Evolutionary conservation across 2,329 filamentous ascomycete genomes (phyloP).

Genomic region (Penicillium psychrosexuale): DNA sequence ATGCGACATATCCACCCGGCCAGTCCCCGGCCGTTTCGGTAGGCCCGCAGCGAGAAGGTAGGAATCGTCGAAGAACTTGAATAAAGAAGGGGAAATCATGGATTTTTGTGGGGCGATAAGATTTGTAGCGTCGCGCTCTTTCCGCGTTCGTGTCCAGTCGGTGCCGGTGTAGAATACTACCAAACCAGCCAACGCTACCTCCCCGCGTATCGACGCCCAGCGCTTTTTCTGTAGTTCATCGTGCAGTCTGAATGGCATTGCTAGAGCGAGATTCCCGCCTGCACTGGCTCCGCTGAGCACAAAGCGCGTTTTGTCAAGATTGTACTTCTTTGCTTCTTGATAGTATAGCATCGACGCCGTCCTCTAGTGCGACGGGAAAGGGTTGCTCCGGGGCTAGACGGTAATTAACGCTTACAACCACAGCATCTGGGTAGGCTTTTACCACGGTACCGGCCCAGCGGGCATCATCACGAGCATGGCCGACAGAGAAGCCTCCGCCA

Average conservation of each 20-base stretch:
- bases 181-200: conserved; percentile 8
- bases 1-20: conserved; percentile 17
- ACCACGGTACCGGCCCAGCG: conserved; percentile 17
- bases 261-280: conserved; percentile 19
- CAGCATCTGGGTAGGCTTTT: conserved; percentile 10
- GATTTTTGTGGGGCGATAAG: conserved; percentile 10
- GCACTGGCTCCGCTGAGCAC: conserved; percentile 17
- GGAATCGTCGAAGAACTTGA: conserved; percentile 18
- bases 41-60: conserved; percentile 12
- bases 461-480: conserved; percentile 17
- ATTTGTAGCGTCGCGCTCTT: conserved; percentile 17
- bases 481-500: conserved; percentile 22
- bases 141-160: conserved; percentile 17
- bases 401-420: conserved; percentile 26
- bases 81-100: conserved; percentile 9
- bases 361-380: conserved; percentile 23
- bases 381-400: conserved; percentile 25
- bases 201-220: background rate
- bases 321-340: conserved; percentile 17
- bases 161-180: conserved; percentile 18
- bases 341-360: conserved; percentile 23
- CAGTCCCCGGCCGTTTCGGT: conserved; percentile 2
- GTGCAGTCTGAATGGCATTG: conserved; percentile 12
- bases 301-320: conserved; percentile 18
- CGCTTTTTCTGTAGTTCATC: conserved; percentile 8